phyloP scores from a whole-genome alignment of 305 asterid species.

The Rubia occidens region DNA sequence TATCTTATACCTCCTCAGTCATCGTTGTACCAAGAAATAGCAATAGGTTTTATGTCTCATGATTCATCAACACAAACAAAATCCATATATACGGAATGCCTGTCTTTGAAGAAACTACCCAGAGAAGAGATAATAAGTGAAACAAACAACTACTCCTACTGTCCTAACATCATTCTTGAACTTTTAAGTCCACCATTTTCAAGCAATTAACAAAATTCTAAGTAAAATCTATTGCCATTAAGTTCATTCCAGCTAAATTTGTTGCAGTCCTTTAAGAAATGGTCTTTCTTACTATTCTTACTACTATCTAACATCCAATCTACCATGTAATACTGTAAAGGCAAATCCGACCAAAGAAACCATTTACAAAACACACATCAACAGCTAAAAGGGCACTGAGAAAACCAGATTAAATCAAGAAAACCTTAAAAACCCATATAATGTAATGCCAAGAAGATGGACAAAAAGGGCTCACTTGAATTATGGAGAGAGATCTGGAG shows the following conservation, averaged over 20 bases:
- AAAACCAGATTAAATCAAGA: constrained; percentile 7
- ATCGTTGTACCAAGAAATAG: background rate
- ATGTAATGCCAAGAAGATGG: background rate
- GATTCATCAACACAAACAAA: background rate
- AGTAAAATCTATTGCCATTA: background rate
- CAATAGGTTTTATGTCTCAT: background rate
- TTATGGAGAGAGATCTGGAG: constrained; percentile 15
- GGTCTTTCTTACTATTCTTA: no score
- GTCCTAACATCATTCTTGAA: background rate
- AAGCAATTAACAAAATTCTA: background rate
- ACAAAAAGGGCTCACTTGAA: constrained; percentile 9
- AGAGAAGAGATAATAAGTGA: background rate
- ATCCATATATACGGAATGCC: background rate
- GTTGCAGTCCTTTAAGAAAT: no score
- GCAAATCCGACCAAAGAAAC: constrained; percentile 1
- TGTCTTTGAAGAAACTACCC: background rate
- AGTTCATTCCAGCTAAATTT: background rate
- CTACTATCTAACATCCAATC: background rate
- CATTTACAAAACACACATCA: background rate
- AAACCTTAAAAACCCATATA: background rate
- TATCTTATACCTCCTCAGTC: no score
- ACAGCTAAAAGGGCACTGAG: background rate
- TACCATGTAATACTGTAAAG: background rate
- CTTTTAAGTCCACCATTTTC: background rate
- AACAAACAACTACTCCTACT: background rate